Evolutionary conservation across 345 rosid species (phyloP).

Genomic region (Clarkia xantiana): DNA sequence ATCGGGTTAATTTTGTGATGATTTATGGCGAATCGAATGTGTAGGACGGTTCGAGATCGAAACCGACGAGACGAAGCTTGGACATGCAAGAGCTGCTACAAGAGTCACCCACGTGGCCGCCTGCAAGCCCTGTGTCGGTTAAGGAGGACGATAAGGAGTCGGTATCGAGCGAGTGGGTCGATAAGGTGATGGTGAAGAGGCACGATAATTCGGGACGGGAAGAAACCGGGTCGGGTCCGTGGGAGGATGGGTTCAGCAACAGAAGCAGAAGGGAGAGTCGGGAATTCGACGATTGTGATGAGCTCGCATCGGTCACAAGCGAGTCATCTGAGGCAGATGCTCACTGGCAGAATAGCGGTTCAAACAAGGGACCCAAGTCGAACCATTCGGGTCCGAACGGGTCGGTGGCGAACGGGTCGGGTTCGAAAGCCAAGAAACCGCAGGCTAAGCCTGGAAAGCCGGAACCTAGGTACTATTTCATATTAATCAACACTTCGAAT

Average conservation of each 20-base stretch:
- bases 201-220: slow-evolving; percentile 18
- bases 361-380: slow-evolving; percentile 9
- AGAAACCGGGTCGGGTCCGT: slow-evolving; percentile 17
- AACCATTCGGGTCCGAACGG: too few relatives aligned
- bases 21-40: too few relatives aligned
- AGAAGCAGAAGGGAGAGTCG: not conserved
- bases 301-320: slow-evolving; percentile 47
- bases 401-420: slow-evolving; percentile 13
- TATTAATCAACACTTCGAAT: too few relatives aligned
- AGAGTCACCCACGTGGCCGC: slow-evolving; percentile 51
- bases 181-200: slow-evolving; percentile 51
- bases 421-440: slow-evolving; percentile 37
- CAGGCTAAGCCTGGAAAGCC: slow-evolving; percentile 17
- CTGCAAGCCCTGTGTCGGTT: slow-evolving; percentile 23
- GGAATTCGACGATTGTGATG: slow-evolving; percentile 29
- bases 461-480: too few relatives aligned
- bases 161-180: slow-evolving; percentile 56
- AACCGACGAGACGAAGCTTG: slow-evolving; percentile 46
- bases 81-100: slow-evolving; percentile 54
- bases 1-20: too few relatives aligned
- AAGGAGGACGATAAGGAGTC: slow-evolving; percentile 48
- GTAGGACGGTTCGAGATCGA: slow-evolving; percentile 23
- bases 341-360: slow-evolving; percentile 39
- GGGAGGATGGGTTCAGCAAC: slow-evolving; percentile 13
- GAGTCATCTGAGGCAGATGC: slow-evolving; percentile 68